Base-by-base conservation (phyloP, 768 basidiomycete genomes). In the Termitomyces sp. region DNA sequence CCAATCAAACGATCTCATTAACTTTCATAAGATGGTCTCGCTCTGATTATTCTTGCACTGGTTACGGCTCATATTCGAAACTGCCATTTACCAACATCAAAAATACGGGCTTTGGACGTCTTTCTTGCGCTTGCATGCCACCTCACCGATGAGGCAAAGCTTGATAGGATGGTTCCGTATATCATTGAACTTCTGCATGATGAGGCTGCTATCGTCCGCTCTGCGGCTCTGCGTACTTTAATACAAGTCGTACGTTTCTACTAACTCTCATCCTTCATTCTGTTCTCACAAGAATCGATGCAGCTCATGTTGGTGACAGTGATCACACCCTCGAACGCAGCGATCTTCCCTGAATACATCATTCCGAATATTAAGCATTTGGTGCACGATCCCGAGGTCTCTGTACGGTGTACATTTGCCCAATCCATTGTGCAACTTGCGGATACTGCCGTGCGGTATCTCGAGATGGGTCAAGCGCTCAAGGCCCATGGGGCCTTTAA, bases 291-390 rank as follows among this genome's bases (percentile, higher is more conserved):
- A 40, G 20, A 13, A 16, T 4, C 22, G 32, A n/a, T 39, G 18
- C 39, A 68, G 67, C 61, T 68, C 20, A 66, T 68, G 62, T 61
- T 66, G 39, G 67, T 68, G 18, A 68, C 65, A 2, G 67, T 68
- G 13, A 66, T 68, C 14, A 66, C 67, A 18, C 67, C 67, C 33
- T 68, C 67, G 5, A 71, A 75, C 62, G 78, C 77, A 7, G 76
- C 91, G 8, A 91, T 98, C 26, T 90, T 98, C 66, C 91, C 95
- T 0, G 95, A 98, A 71, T 99, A 98, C 69, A 90, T 98, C 63
- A 85, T 98, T 30, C 95, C 95, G 1, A 92, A 97, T 67, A 83
- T 93, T 65, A 83, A 84, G 36, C 86, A 93, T 60, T 79, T 99
- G 7, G 83, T 89, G 0, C 82, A 85, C 50, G 97, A 98, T 67